Evolutionary conservation across 768 basidiomycete genomes (phyloP), one percentile per base, ranked within the genome.

Genomic region (Amanita jacksonii): DNA sequence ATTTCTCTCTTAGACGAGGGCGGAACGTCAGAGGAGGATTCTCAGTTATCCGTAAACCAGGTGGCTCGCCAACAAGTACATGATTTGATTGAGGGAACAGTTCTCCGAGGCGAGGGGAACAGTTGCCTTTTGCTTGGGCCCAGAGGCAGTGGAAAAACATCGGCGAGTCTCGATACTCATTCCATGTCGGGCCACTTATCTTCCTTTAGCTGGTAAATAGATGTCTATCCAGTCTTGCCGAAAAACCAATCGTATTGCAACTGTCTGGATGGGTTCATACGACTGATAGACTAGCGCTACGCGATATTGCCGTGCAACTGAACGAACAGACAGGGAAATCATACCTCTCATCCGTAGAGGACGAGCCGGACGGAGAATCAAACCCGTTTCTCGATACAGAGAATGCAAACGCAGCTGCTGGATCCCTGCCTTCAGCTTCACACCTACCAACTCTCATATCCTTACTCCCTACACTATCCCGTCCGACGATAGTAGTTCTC

Each of bases 51-150:
- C 1, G 69, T 77, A 4, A 81, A 85, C 53, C 58, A 51, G 1
- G 54, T 64, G 13, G 79, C 85, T 0, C 62, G 69, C 20, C 55
- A 73, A 25, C 78, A 86, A 45, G 58, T 97, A 9, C 55, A 62
- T 1, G 72, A 76, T 37, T 62, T 97, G 16, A 65, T 96, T 4
- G 58, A 62, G 16, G 92, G 91, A 8, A 89, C 88, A 1, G 70
- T 85, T 4, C 64, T 64, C 16, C 74, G 91, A 22, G 85, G 83
- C 8, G 93, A 97, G 66, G 92, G 93, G 3, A 97, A 97, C 50
- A 94, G 91, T 46, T 96, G 92, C 55, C 69, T 96, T 43, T 57
- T 97, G 3, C 68, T 91, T 34, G 93, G 93, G 15, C 82, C 89
- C 1, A 70, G 81, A 48, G 88, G 89, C 12, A 85, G 82, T 49